Base-by-base conservation (phyloP, 2,329 filamentous ascomycete species). In the Epichloe glyceriae region DNA sequence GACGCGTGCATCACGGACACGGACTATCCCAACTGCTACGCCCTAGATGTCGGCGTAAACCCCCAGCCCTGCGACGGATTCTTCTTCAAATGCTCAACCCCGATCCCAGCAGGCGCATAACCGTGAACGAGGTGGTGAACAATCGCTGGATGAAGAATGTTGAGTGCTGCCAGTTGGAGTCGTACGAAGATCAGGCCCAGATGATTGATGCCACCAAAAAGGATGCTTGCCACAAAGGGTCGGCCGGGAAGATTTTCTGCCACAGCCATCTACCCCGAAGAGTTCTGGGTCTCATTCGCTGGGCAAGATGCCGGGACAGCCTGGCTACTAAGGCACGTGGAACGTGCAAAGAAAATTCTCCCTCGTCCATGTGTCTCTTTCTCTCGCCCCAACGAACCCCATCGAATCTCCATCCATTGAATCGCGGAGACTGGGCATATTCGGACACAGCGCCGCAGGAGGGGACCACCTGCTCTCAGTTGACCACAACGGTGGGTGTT, bases 61-160 rank as follows among this genome's bases (percentile, higher is more conserved):
- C 82, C 85, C 78, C 81, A 1, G 78, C 80, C 3, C 73, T 90
- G 51, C 82, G 84, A 53, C 80, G 83, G 11, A 70, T 94, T 4
- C 68, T 95, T 11, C 70, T 93, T 47, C 82, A 79, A 62, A 94
- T 95, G 88, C 74, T 95, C 34, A 82, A 95, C 64, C 88, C 88
- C 0, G 72, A 89, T 56, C 87, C 89, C 0, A 66, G 70, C 7
- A 80, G 80, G 62, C 84, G 89, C 41, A 80, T 85, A 57, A 78
- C 74, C 30, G 86, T 93, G 47, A 68, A 75, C 6, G 79, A 87
- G 1, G 80, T 87, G 1, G 69, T 88, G 50, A 80, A 76, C 54
- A 80, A 86, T 58, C 73, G 82, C n/a, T 88, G 82, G 75, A 70
- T 93, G 59, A 84, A 79, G 69, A 78, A 75, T 49, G 78, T 89